Percentiles rank a stretch among this genome's conserved stretches.
These are phyloP conservation scores for Alternaria longipes DNA, from an alignment of 2,329 filamentous ascomycete species.

Conservation along the genomic window DNA sequence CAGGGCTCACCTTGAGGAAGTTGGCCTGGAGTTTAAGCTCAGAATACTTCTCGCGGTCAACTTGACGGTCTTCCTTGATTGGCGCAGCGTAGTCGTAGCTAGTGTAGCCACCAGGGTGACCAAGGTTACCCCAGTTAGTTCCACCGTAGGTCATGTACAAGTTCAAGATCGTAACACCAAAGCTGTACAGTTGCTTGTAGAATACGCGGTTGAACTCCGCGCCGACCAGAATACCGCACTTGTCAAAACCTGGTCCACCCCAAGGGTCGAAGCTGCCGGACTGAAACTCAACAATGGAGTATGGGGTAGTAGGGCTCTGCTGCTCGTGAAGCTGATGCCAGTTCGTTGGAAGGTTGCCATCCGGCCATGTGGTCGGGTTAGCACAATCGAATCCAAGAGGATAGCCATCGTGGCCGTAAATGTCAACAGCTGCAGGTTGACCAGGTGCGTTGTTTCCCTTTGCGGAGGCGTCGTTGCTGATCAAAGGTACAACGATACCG, in stretches of 20 bases:
- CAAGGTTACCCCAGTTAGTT: conserved; percentile 78
- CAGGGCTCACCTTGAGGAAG: conserved; percentile 76
- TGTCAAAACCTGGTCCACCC: conserved; percentile 74
- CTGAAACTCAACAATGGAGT: conserved; percentile 74
- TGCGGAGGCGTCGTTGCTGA: conserved; percentile 75
- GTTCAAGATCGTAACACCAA: conserved; percentile 73
- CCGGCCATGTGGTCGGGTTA: conserved; percentile 70
- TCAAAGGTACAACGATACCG: conserved; percentile 77
- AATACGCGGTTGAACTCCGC: conserved; percentile 81
- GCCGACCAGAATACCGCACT: conserved; percentile 72
- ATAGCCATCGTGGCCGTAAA: conserved; percentile 73
- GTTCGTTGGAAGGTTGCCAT: conserved; percentile 63
- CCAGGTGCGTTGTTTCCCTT: conserved; percentile 71
- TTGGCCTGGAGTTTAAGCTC: conserved; percentile 80
- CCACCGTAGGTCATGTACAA: conserved; percentile 83
- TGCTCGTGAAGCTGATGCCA: conserved; percentile 64
- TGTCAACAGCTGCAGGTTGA: conserved; percentile 65
- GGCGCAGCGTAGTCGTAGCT: conserved; percentile 69
- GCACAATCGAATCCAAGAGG: conserved; percentile 67
- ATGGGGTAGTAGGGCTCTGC: conserved; percentile 72
- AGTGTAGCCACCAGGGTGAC: conserved; percentile 68
- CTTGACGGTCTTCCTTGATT: conserved; percentile 74
- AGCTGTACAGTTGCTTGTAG: conserved; percentile 77
- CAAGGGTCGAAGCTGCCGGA: conserved; percentile 78
- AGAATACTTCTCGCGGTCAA: conserved; percentile 78